phyloP scores from a whole-genome alignment of 73 alveolate species.

The Blepharisma stoltei region DNA sequence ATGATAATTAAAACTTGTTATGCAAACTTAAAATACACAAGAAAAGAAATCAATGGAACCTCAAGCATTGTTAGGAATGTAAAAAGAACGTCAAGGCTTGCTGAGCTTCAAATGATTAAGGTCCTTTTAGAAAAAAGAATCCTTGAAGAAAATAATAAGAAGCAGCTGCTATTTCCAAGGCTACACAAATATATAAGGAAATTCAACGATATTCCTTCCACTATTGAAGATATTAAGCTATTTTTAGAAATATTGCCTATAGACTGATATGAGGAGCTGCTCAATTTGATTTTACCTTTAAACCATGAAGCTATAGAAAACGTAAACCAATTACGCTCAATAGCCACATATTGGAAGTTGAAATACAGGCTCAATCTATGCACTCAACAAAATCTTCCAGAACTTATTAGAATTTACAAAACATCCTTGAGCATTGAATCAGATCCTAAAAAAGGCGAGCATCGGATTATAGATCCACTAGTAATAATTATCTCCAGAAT shows the following conservation, averaged over 20 bases:
- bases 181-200: not conserved
- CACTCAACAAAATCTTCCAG: not conserved
- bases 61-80: not conserved
- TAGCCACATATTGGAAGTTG: not conserved
- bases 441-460: conserved; percentile 28
- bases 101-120: not conserved
- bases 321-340: not conserved
- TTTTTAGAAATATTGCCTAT: not conserved
- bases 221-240: conserved; percentile 4
- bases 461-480: not conserved
- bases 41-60: not conserved
- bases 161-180: not conserved
- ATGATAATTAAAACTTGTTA: too few relatives aligned
- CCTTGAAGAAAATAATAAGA: not conserved
- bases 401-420: not conserved
- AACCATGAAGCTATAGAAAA: not conserved
- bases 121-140: not conserved
- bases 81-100: conserved; percentile 10
- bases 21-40: not conserved
- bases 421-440: not conserved
- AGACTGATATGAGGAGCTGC: not conserved
- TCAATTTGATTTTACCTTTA: not conserved
- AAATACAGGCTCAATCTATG: not conserved
- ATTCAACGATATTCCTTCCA: conserved; percentile 6
- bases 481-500: not conserved